Conservation (phyloP, 1,284 basidiomycete species). For the Rhodotorula sp. region DNA sequence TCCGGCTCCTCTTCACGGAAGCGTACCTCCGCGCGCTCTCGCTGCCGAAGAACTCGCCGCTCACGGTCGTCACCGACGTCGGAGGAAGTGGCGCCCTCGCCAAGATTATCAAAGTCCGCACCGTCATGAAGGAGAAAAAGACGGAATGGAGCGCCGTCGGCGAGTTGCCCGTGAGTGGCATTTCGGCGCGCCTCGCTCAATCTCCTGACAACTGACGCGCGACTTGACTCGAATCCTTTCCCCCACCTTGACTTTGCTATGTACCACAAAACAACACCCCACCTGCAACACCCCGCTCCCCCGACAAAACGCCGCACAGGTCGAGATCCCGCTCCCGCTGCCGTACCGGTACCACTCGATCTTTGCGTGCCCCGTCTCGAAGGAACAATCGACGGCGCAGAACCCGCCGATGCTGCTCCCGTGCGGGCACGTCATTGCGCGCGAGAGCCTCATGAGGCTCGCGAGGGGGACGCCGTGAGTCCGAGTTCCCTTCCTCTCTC, state of each 20-base stretch:
- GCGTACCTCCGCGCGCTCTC: constrained; percentile 29
- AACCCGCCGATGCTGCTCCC: constrained; percentile 98
- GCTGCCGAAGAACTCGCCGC: constrained; percentile 44
- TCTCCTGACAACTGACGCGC: too few relatives aligned
- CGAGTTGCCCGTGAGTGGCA: constrained; percentile 49
- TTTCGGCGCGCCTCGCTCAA: neutral
- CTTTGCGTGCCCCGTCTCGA: constrained; percentile 96
- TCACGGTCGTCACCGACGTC: constrained; percentile 50
- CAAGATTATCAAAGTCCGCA: constrained; percentile 50
- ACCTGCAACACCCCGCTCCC: too few relatives aligned
- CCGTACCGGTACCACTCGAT: constrained; percentile 89
- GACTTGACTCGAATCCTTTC: too few relatives aligned
- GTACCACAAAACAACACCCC: too few relatives aligned
- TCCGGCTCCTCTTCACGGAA: constrained; percentile 26
- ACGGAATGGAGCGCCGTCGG: constrained; percentile 52
- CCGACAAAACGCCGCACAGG: constrained; percentile 55
- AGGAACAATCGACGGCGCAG: constrained; percentile 77
- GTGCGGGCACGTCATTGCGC: constrained; percentile 90
- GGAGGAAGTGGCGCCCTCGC: constrained; percentile 50
- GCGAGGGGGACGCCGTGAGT: constrained; percentile 81
- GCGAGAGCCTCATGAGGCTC: constrained; percentile 80
- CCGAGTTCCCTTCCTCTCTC: neutral
- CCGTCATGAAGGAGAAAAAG: constrained; percentile 51
- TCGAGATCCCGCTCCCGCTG: constrained; percentile 81
- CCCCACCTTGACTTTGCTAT: too few relatives aligned